phyloP scores from a whole-genome alignment of 306 rosid species.

The Amphicarpaea edgeworthii region DNA sequence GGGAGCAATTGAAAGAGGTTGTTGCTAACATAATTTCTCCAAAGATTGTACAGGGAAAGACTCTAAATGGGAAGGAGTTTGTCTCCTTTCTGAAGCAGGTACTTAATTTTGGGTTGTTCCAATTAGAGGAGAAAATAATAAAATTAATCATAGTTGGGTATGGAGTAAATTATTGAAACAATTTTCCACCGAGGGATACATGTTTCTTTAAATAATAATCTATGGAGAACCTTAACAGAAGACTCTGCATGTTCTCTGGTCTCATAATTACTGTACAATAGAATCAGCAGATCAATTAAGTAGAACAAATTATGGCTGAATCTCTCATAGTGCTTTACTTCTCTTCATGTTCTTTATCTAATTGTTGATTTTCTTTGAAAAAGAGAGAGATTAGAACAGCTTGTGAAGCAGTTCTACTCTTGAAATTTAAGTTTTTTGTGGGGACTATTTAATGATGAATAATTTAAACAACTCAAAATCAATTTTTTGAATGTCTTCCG shows the following conservation, averaged over 20 bases:
- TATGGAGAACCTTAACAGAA: neutral
- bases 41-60: slow-evolving; percentile 86
- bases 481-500: slow-evolving; percentile 7
- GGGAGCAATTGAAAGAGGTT: slow-evolving; percentile 83
- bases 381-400: neutral
- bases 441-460: neutral
- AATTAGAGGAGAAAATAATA: slow-evolving; percentile 1
- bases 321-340: slow-evolving; percentile 10
- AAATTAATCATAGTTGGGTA: slow-evolving; percentile 16
- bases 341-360: slow-evolving; percentile 6
- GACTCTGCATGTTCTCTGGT: neutral
- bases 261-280: neutral
- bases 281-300: slow-evolving; percentile 16
- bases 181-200: slow-evolving; percentile 15
- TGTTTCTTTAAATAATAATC: slow-evolving; percentile 3
- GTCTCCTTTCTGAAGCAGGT: slow-evolving; percentile 92
- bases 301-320: slow-evolving; percentile 7
- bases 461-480: slow-evolving; percentile 1
- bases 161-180: slow-evolving; percentile 28
- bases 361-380: slow-evolving; percentile 2
- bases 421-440: slow-evolving; percentile 27
- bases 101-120: slow-evolving; percentile 33
- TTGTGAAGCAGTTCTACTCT: neutral
- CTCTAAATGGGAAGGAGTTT: slow-evolving; percentile 85
- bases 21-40: slow-evolving; percentile 85